phyloP scores from a whole-genome alignment of 768 basidiomycete species.

The Clathrus columnatus region DNA sequence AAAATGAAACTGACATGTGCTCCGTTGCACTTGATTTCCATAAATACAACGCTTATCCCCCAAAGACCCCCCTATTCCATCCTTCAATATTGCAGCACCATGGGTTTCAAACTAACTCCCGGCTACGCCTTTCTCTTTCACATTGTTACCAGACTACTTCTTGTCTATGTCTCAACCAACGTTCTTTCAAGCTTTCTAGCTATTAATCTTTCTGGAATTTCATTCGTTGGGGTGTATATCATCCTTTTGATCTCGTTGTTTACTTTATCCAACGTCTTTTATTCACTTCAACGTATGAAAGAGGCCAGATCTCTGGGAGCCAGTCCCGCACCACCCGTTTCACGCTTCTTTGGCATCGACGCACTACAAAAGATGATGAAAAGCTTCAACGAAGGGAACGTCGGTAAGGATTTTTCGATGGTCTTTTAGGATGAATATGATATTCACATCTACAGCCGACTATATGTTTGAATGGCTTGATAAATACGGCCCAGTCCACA shows the following conservation, averaged over 20 bases:
- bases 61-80: not conserved
- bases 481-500: not conserved
- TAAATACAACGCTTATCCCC: not conserved
- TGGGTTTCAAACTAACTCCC: not conserved
- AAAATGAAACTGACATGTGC: not conserved
- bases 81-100: no score
- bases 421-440: not conserved
- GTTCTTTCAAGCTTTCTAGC: not conserved
- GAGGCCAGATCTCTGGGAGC: not conserved
- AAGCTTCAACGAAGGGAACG: conserved; percentile 24
- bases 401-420: conserved; percentile 20
- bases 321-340: not conserved
- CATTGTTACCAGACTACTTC: conserved; percentile 27
- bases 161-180: conserved; percentile 51
- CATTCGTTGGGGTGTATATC: not conserved
- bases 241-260: not conserved
- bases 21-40: not conserved
- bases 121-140: not conserved
- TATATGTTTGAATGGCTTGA: not conserved
- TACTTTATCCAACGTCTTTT: not conserved
- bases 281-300: not conserved
- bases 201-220: not conserved
- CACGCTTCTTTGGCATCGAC: conserved; percentile 18
- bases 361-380: conserved; percentile 18
- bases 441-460: not conserved